Base-by-base conservation (phyloP, 257 asterid species). In the Primulina tabacum region DNA sequence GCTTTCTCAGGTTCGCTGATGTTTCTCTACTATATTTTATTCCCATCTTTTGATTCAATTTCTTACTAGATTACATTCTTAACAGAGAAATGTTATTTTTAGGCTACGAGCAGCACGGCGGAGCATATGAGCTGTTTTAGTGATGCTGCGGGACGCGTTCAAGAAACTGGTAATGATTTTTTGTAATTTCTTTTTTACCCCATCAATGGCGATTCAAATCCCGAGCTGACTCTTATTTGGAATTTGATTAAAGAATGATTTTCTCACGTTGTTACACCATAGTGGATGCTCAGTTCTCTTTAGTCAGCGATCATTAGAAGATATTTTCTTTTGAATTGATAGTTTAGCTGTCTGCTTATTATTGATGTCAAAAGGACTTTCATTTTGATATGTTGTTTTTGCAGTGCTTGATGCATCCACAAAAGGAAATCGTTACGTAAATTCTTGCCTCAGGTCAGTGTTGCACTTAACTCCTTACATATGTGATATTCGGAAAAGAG, bases 341-440 rank as follows among this genome's bases (percentile, higher is more conserved):
- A 59, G 58, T 40, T 65, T 28, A 28, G 30, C 60, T 14, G 61
- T 60, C 8, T 38, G 68, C 67, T 37, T 8, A 20, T 6, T 57
- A 33, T 62, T 18, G 56, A 72, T 67, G 38, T 37, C 37, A n/a
- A 37, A 14, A 40, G 28, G 35, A 52, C 20, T 40, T 50, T 37
- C 67, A 60, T 76, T 64, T 65, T 72, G 71, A 67, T 59, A 58
- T 77, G 47, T 78, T 71, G 30, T 78, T 58, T 28, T 73, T 74
- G 81, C 93, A 94, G 97, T 88, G 73, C 96, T 94, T 58, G 99
- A 91, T 81, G 90, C 97, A 70, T 83, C 97, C 12, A 86, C 99
- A 7, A 91, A 91, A 80, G 99, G 99, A 78, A 90, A 87, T 67
- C 86, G 92, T 14, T 90, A 87, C 75, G 87, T 93, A 32, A 90